Base-by-base conservation (phyloP, 176 grass and related monocot species). In the Pontederia paniculata region DNA sequence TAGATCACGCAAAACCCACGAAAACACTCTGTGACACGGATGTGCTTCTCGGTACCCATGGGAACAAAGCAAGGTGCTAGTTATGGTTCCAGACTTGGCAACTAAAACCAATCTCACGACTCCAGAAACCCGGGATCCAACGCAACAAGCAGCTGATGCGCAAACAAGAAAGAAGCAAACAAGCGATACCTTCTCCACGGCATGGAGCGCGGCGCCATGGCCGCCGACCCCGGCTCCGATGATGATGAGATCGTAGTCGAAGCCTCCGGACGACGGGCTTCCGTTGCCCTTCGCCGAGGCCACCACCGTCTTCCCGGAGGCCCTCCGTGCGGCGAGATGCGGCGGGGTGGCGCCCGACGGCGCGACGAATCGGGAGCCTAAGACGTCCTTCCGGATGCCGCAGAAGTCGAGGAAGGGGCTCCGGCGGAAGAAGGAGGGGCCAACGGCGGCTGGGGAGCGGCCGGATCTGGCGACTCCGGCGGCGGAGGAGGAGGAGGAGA, bases 211-310 rank as follows among this genome's bases (percentile, higher is more conserved):
- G 4, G 82, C 90, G 8, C 85, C 90, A 57, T 96, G 85, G 0
- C 90, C 82, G 0, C 85, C 90, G 4, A 96, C 90, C 14, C 90
- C 82, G 13, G 85, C 85, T 50, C 85, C 85, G 62, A 86, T 89
- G 68, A 96, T 89, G 55, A 96, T 52, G 49, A 96, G 78, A 68
- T 96, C 90, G 60, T 96, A 86, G 20, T 96, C 85, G 50, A 89
- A 89, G 9, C 63, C 73, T 15, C 31, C 57, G 0, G 63, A 55
- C 17, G 69, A 55, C 18, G 69, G 47, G 72, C 67, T 81, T 28
- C 85, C 78, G 54, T 83, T 95, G 5, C 58, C 31, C 44, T 57
- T 17, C 17, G 66, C 73, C 4, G 75, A 68, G 2, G 78, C 67
- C 60, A 58, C 65, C 10, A 70, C 10, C 20, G 17, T 61, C 47